phyloP scores from a whole-genome alignment of 352 stramenopile genomes.

The Phytophthora syringae region DNA sequence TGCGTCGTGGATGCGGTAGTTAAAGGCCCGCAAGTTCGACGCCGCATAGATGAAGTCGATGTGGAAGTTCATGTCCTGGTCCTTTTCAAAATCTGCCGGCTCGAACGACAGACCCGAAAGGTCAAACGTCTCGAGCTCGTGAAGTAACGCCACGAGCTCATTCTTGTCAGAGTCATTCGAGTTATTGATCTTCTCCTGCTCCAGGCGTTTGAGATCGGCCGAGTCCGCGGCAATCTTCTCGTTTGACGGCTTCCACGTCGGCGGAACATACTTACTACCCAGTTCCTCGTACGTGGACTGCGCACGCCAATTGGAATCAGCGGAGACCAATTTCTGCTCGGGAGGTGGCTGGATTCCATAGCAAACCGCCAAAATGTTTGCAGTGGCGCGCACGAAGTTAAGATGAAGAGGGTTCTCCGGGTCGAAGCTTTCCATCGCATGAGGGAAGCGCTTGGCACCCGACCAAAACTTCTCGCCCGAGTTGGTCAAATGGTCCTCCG shows the following conservation, averaged over 20 bases:
- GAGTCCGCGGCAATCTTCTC: constrained; percentile 83
- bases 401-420: constrained; percentile 67
- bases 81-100: constrained; percentile 97
- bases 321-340: constrained; percentile 68
- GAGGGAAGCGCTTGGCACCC: constrained; percentile 84
- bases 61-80: constrained; percentile 95
- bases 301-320: constrained; percentile 89
- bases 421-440: constrained; percentile 69
- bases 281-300: constrained; percentile 67
- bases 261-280: constrained; percentile 43
- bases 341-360: constrained; percentile 76
- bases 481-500: constrained; percentile 84
- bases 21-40: constrained; percentile 95
- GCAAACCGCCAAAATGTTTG: constrained; percentile 84
- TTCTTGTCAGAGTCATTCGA: constrained; percentile 68
- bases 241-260: constrained; percentile 70
- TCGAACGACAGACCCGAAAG: constrained; percentile 69
- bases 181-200: constrained; percentile 73
- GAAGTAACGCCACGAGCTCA: constrained; percentile 71
- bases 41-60: constrained; percentile 98
- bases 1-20: constrained; percentile 86
- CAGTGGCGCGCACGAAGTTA: constrained; percentile 81
- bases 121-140: constrained; percentile 71
- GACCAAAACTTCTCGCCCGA: constrained; percentile 88
- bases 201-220: constrained; percentile 70